These are phyloP conservation scores for Fusarium secorum DNA, from an alignment of 2,329 filamentous ascomycete genomes.

Conservation along the genomic window DNA sequence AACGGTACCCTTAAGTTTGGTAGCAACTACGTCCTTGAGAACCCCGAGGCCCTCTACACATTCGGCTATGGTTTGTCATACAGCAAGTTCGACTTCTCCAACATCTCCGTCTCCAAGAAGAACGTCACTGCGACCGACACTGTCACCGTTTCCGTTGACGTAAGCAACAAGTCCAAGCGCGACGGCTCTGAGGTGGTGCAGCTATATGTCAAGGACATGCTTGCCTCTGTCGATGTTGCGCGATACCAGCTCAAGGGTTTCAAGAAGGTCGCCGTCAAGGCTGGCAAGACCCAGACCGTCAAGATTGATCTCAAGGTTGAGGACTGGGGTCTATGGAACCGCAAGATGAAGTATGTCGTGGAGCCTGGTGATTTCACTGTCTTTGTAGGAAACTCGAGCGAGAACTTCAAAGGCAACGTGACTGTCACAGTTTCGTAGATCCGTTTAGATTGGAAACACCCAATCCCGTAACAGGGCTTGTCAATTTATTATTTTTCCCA, in stretches of 20 bases:
- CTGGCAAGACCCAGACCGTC: conserved; percentile 64
- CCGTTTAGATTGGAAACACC: not conserved
- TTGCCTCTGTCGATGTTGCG: conserved; percentile 69
- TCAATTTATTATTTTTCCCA: not conserved
- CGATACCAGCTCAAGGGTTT: conserved; percentile 73
- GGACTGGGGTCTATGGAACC: conserved; percentile 64
- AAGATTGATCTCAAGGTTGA: conserved; percentile 63
- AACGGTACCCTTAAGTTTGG: conserved; percentile 72
- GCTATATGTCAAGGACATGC: conserved; percentile 70
- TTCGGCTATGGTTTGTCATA: conserved; percentile 75
- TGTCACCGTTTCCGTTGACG: conserved; percentile 65
- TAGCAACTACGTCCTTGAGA: conserved; percentile 69
- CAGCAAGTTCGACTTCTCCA: conserved; percentile 67
- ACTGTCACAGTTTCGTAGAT: conserved; percentile 59
- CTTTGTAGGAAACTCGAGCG: conserved; percentile 67
- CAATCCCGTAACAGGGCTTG: not conserved
- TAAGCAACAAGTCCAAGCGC: conserved; percentile 65
- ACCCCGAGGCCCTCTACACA: conserved; percentile 65
- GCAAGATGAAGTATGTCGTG: conserved; percentile 75
- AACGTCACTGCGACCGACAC: conserved; percentile 58
- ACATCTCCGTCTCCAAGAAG: conserved; percentile 58
- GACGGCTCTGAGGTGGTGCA: conserved; percentile 74
- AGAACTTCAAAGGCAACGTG: conserved; percentile 62
- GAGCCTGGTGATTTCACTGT: conserved; percentile 74
- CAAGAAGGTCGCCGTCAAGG: conserved; percentile 67